Percentiles rank a stretch among this genome's conserved stretches.
phyloP scores from a whole-genome alignment of 2,329 filamentous ascomycete species.

The Curvularia verruculosa region DNA sequence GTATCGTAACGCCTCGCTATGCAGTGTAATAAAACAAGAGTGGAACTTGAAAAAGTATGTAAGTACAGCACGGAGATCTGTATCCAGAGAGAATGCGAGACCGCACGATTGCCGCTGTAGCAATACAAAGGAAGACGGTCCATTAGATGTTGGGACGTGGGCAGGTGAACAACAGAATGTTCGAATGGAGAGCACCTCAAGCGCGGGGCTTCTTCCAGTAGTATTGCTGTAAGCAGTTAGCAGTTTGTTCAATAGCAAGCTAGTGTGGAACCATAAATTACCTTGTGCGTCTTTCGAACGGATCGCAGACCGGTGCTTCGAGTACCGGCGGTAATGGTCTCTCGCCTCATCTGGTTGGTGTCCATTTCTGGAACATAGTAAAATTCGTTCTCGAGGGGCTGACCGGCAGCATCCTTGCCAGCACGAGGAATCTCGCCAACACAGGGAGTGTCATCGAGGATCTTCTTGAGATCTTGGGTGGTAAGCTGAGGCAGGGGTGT shows the following conservation, averaged over 20 bases:
- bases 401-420: slow-evolving; percentile 95
- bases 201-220: slow-evolving; percentile 69
- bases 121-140: background rate
- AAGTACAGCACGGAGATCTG: background rate
- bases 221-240: slow-evolving; percentile 63
- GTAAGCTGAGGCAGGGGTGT: slow-evolving; percentile 39
- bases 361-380: slow-evolving; percentile 94
- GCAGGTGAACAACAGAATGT: background rate
- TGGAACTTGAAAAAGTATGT: slow-evolving; percentile 1
- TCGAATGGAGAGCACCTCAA: slow-evolving; percentile 17
- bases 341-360: slow-evolving; percentile 74
- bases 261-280: slow-evolving; percentile 52
- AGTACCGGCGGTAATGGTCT: slow-evolving; percentile 83
- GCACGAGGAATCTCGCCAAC: slow-evolving; percentile 87
- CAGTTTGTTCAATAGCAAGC: background rate
- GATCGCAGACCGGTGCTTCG: slow-evolving; percentile 86
- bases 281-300: slow-evolving; percentile 97
- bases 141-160: background rate
- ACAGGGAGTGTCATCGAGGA: slow-evolving; percentile 76
- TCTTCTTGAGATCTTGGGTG: slow-evolving; percentile 64
- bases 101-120: background rate
- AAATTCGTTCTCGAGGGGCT: slow-evolving; percentile 92
- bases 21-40: slow-evolving; percentile 28
- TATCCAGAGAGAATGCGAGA: background rate
- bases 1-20: slow-evolving; percentile 51